phyloP scores from a whole-genome alignment of 2,329 filamentous ascomycete genomes.

The Aspergillus cejpii region DNA sequence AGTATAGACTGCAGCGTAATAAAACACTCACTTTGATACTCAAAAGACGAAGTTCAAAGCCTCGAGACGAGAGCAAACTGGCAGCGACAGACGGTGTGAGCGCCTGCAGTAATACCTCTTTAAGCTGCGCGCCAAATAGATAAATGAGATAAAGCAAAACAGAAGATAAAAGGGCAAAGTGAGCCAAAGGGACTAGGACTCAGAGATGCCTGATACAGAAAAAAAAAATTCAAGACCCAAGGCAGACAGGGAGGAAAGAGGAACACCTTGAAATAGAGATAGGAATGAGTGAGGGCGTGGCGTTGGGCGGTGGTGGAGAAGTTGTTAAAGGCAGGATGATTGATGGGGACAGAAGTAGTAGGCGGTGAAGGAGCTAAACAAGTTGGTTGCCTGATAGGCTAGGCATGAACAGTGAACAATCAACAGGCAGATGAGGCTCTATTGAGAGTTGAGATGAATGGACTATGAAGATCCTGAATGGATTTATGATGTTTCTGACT shows the following conservation, averaged over 20 bases:
- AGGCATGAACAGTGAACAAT: conserved; percentile 6
- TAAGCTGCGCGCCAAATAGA: conserved; percentile 8
- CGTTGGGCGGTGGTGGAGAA: conserved; percentile 17
- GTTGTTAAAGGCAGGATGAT: conserved; percentile 10
- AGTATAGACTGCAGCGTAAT: neutral
- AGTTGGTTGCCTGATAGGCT: conserved; percentile 4
- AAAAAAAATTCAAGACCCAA: neutral
- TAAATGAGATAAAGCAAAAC: neutral
- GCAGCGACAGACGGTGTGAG: conserved; percentile 1
- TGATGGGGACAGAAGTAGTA: conserved; percentile 6
- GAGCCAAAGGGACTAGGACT: neutral
- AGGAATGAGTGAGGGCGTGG: conserved; percentile 11
- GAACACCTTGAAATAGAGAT: conserved; percentile 1
- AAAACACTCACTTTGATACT: neutral
- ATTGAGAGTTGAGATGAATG: too few species aligned
- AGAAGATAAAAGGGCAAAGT: neutral
- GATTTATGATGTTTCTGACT: too few species aligned
- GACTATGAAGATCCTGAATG: too few species aligned
- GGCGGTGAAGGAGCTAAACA: conserved; percentile 9
- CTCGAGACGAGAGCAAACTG: neutral
- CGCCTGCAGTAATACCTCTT: conserved; percentile 16
- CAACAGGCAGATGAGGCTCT: neutral
- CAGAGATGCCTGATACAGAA: neutral
- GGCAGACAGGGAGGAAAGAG: neutral
- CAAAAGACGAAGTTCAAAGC: neutral